These are phyloP conservation scores for Ceratocystis variospora DNA, from an alignment of 2,329 filamentous ascomycete species.

Conservation along the genomic window DNA sequence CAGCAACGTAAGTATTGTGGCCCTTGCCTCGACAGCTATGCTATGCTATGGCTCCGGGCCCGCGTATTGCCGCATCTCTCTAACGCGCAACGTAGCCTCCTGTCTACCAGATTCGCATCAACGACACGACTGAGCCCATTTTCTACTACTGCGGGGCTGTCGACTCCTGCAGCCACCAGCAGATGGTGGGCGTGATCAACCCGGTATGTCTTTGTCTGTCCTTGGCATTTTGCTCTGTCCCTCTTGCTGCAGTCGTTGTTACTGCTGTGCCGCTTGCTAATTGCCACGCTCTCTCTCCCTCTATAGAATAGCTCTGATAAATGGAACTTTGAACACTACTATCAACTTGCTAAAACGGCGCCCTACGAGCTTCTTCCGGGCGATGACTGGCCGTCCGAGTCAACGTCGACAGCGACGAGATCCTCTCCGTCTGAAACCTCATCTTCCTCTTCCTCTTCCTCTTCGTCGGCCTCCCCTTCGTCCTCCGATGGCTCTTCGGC, in stretches of 20 bases:
- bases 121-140: slow-evolving; percentile 42
- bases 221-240: too few relatives aligned
- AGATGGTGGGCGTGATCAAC: slow-evolving; percentile 69
- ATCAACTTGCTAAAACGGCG: slow-evolving; percentile 33
- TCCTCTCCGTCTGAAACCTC: slow-evolving; percentile 13
- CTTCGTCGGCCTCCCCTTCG: slow-evolving; percentile 18
- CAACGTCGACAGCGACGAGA: slow-evolving; percentile 19
- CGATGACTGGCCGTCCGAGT: slow-evolving; percentile 39
- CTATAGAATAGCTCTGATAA: slow-evolving; percentile 9
- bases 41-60: background rate
- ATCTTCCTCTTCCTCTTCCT: slow-evolving; percentile 17
- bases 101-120: slow-evolving; percentile 34
- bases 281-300: background rate
- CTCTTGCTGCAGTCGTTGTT: background rate
- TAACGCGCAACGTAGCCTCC: slow-evolving; percentile 27
- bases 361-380: slow-evolving; percentile 43
- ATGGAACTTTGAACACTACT: slow-evolving; percentile 35
- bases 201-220: slow-evolving; percentile 33
- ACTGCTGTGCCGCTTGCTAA: slow-evolving; percentile 15
- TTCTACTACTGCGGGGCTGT: slow-evolving; percentile 59
- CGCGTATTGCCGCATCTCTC: background rate
- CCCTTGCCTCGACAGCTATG: background rate
- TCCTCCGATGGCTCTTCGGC: slow-evolving; percentile 14
- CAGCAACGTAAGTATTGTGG: slow-evolving; percentile 29
- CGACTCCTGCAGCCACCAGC: slow-evolving; percentile 47